These are phyloP conservation scores for Boletus hoseneyae DNA, from an alignment of 1,284 basidiomycete species.

Conservation along the genomic window DNA sequence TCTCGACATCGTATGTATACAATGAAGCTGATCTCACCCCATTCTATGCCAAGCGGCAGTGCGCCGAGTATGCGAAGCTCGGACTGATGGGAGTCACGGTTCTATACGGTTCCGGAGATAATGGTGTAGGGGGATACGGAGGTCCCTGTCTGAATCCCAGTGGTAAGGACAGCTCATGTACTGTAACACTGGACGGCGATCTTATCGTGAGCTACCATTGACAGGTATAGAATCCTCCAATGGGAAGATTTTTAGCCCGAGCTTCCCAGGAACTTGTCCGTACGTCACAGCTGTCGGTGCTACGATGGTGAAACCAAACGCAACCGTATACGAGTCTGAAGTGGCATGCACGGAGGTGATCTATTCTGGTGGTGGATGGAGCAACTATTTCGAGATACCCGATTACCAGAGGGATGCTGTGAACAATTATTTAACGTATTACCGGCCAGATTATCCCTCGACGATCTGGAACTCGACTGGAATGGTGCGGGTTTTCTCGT, in stretches of 20 bases:
- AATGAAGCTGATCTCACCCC: conserved; percentile 45
- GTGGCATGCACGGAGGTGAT: conserved; percentile 29
- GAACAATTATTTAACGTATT: conserved; percentile 4
- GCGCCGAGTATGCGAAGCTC: conserved; percentile 28
- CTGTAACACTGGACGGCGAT: not conserved
- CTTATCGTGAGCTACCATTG: not conserved
- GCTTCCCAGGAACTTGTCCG: conserved; percentile 12
- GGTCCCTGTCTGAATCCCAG: conserved; percentile 40
- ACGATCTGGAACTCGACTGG: too few relatives aligned
- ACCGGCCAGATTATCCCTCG: too few relatives aligned
- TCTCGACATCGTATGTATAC: conserved; percentile 21
- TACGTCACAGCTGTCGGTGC: conserved; percentile 47
- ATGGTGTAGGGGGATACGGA: conserved; percentile 45
- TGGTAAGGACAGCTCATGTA: conserved; percentile 22
- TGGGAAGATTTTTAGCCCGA: conserved; percentile 47
- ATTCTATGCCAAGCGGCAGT: conserved; percentile 49
- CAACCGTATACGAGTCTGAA: conserved; percentile 32
- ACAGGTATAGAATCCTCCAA: conserved; percentile 1
- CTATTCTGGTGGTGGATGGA: conserved; percentile 45
- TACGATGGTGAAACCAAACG: conserved; percentile 38
- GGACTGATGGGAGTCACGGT: conserved; percentile 47
- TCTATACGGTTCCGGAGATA: conserved; percentile 49
- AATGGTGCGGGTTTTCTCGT: too few relatives aligned
- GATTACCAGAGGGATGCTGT: conserved; percentile 33
- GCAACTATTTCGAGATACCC: conserved; percentile 29